phyloP scores from a whole-genome alignment of 805 yeast genomes.

The Kurtzmaniella fragi region DNA sequence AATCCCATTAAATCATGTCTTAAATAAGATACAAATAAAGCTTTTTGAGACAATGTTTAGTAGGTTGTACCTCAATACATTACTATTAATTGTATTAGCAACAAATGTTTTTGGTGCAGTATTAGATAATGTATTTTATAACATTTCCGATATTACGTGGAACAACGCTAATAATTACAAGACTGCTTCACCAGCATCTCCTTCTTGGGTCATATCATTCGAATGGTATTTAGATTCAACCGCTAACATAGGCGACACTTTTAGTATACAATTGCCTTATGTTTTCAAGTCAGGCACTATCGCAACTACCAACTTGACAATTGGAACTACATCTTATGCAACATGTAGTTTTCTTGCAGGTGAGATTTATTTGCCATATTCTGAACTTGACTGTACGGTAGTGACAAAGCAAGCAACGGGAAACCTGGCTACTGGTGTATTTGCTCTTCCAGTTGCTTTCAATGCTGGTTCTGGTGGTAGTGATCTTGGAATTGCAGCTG shows the following conservation, averaged over 20 bases:
- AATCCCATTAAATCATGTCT: no score
- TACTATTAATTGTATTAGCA: no score
- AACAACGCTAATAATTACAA: no score
- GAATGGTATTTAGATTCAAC: no score
- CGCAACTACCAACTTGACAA: slow-evolving; percentile 4
- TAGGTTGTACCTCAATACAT: no score
- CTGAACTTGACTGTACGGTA: slow-evolving; percentile 9
- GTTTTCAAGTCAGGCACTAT: slow-evolving; percentile 11
- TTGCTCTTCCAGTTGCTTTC: slow-evolving; percentile 9
- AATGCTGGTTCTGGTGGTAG: slow-evolving; percentile 7
- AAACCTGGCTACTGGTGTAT: slow-evolving; percentile 6
- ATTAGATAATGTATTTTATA: no score
- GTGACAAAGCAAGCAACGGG: not conserved
- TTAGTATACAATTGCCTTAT: slow-evolving; percentile 11
- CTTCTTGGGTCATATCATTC: no score
- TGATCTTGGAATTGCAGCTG: slow-evolving; percentile 4
- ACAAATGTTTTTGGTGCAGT: no score
- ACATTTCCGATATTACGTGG: no score
- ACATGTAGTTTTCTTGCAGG: slow-evolving; percentile 8
- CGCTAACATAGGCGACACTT: slow-evolving; percentile 20
- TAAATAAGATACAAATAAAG: no score
- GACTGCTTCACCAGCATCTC: no score
- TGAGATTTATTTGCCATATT: slow-evolving; percentile 4
- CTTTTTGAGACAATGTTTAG: no score
- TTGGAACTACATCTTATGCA: slow-evolving; percentile 5